Evolutionary conservation across 2,329 filamentous ascomycete species (phyloP).

Genomic region (Claviceps humidiphila): DNA sequence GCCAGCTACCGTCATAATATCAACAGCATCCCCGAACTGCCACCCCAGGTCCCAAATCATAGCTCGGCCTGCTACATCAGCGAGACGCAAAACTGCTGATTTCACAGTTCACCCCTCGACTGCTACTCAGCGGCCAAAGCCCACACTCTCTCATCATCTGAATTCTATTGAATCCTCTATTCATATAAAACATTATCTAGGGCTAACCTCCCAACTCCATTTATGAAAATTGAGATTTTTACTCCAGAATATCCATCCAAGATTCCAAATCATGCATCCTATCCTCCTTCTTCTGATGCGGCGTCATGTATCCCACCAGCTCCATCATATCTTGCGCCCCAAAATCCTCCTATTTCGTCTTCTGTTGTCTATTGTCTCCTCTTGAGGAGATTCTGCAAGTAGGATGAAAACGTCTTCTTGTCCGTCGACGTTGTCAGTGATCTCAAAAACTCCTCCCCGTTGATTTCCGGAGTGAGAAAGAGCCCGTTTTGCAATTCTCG

Average conservation of each 20-base stretch:
- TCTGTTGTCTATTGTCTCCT: slow-evolving; percentile 19
- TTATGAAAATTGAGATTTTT: background rate
- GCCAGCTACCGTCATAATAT: too few relatives aligned
- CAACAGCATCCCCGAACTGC: too few relatives aligned
- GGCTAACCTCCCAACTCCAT: slow-evolving; percentile 1
- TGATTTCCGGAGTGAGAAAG: slow-evolving; percentile 51
- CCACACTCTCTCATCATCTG: background rate
- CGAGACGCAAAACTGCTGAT: too few relatives aligned
- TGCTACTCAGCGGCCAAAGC: background rate
- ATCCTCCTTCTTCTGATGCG: background rate
- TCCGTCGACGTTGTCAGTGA: slow-evolving; percentile 45
- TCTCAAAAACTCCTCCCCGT: slow-evolving; percentile 45
- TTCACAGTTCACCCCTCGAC: background rate
- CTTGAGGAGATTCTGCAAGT: slow-evolving; percentile 46
- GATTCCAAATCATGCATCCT: background rate
- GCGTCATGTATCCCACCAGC: background rate
- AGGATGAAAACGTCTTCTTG: slow-evolving; percentile 49
- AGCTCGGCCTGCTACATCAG: too few relatives aligned
- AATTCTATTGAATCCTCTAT: background rate
- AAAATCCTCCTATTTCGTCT: too few relatives aligned
- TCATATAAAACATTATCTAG: background rate
- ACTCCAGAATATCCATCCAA: background rate
- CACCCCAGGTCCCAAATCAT: too few relatives aligned
- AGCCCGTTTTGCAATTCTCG: slow-evolving; percentile 51
- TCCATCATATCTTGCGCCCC: too few relatives aligned